Evolutionary conservation across 1,139 yeast genomes (phyloP).

Genomic region (Magnusiomyces fungicola): DNA sequence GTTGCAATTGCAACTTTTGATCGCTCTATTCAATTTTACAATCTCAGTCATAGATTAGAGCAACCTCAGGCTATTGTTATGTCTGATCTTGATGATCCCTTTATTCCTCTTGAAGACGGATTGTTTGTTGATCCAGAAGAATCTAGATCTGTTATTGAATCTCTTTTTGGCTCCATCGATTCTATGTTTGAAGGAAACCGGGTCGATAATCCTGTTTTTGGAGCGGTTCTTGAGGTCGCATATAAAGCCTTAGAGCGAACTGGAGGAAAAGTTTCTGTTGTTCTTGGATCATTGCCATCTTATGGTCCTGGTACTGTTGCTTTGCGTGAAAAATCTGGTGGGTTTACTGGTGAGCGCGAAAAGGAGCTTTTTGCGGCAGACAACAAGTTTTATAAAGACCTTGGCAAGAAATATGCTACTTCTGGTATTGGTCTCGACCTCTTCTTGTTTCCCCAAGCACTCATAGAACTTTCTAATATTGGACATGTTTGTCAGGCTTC

Average conservation of each 20-base stretch:
- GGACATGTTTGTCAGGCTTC: constrained; percentile 61
- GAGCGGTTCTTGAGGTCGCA: constrained; percentile 71
- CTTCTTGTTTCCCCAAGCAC: constrained; percentile 56
- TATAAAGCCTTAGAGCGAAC: constrained; percentile 57
- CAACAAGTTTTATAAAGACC: constrained; percentile 52
- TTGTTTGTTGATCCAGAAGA: constrained; percentile 73
- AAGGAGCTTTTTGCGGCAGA: constrained; percentile 56
- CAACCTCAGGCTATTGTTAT: constrained; percentile 61
- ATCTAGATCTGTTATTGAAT: constrained; percentile 55
- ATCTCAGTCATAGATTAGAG: constrained; percentile 49
- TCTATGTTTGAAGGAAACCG: constrained; percentile 37
- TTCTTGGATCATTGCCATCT: constrained; percentile 65
- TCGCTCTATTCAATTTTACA: constrained; percentile 64
- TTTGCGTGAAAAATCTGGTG: constrained; percentile 37
- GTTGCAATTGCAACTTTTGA: constrained; percentile 75
- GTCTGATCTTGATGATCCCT: constrained; percentile 71
- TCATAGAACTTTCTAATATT: constrained; percentile 68
- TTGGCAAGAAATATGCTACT: constrained; percentile 52
- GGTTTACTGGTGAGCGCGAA: constrained; percentile 37
- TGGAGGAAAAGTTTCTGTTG: constrained; percentile 76
- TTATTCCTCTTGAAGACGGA: constrained; percentile 73
- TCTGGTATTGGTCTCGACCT: constrained; percentile 71
- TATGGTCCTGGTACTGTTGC: constrained; percentile 78
- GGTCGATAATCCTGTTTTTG: constrained; percentile 67
- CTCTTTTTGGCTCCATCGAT: constrained; percentile 59